Conservation (phyloP, 2,329 filamentous ascomycete genomes). For the Cladosporium sp. region DNA sequence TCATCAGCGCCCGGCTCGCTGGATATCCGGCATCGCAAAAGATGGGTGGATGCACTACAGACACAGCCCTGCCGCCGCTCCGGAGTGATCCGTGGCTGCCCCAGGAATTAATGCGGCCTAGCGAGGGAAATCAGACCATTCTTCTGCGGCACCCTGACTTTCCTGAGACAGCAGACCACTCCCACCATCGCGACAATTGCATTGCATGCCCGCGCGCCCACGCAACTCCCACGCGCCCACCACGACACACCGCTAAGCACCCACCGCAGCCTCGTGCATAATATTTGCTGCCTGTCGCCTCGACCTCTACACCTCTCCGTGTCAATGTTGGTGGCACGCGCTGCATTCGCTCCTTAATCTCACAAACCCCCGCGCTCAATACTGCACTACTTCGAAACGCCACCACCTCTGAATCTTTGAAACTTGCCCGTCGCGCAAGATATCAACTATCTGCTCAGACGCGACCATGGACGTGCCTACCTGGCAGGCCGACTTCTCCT, state of each 20-base stretch:
- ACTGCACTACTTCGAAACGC: constrained; percentile 7
- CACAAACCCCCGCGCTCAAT: background rate
- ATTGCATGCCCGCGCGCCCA: background rate
- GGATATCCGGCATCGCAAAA: background rate
- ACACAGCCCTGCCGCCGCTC: background rate
- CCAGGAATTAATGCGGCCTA: background rate
- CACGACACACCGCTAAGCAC: background rate
- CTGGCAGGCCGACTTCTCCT: constrained; percentile 17
- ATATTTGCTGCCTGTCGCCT: background rate
- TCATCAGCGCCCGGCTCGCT: background rate
- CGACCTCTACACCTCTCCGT: background rate
- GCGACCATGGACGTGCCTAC: constrained; percentile 9
- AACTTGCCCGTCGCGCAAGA: constrained; percentile 1
- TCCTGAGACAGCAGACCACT: too few relatives aligned
- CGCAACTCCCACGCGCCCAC: background rate
- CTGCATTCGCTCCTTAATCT: constrained; percentile 4
- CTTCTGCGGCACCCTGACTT: background rate
- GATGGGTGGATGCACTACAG: too few relatives aligned
- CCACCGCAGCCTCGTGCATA: background rate
- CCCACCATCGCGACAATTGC: background rate
- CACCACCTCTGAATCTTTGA: background rate
- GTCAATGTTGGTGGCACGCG: constrained; percentile 10
- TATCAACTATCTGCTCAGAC: constrained; percentile 5
- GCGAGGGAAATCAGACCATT: background rate
- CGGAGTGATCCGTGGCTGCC: background rate